Evolutionary conservation across 2,329 filamentous ascomycete genomes (phyloP).

Genomic region (Alternaria dauci): DNA sequence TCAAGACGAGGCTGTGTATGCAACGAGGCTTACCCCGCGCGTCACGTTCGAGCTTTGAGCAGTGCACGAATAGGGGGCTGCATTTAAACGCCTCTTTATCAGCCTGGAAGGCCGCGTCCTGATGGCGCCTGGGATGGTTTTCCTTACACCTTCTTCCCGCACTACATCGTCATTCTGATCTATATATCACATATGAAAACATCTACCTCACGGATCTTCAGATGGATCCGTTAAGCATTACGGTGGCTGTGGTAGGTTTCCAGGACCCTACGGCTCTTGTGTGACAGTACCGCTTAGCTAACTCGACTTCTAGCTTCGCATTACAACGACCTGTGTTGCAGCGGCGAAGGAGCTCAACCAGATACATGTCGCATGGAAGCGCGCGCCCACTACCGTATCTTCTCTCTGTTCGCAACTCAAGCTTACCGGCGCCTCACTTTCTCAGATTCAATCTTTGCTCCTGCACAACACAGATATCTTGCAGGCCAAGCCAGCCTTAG

Average conservation of each 20-base stretch:
- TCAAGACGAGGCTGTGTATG: too few species aligned
- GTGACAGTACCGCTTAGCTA: too few species aligned
- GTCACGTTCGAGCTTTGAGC: background rate
- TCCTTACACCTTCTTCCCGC: too few species aligned
- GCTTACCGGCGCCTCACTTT: background rate
- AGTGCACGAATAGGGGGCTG: background rate
- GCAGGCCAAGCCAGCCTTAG: background rate
- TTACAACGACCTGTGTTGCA: background rate
- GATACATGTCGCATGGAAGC: background rate
- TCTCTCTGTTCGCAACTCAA: background rate
- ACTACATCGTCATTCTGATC: accelerated
- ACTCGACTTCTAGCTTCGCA: background rate
- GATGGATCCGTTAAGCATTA: background rate
- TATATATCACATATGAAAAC: too few species aligned
- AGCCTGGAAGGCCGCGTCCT: background rate
- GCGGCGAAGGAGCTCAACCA: background rate
- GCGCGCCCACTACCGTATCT: background rate
- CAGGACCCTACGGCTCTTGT: too few species aligned
- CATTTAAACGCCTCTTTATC: background rate
- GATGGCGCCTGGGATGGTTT: accelerated
- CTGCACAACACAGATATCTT: background rate
- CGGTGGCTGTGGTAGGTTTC: background rate
- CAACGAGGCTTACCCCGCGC: too few species aligned
- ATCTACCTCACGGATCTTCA: background rate
- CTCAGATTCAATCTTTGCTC: background rate